phyloP scores from a whole-genome alignment of 108 stramenopile genomes.

The Asterionellopsis glacialis region DNA sequence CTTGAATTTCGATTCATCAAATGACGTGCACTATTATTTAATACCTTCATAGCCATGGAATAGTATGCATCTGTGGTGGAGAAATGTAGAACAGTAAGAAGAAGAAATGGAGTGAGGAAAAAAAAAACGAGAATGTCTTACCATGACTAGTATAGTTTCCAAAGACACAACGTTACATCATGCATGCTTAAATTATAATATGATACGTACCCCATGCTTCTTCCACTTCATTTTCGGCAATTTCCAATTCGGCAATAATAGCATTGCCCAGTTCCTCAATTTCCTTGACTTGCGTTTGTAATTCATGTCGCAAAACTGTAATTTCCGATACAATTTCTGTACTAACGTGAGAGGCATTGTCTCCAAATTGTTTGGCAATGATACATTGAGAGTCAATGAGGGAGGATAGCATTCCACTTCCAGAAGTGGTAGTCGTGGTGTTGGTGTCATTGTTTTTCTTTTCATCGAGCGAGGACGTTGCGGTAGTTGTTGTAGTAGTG shows the following conservation, averaged over 20 bases:
- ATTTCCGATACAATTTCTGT: conserved; percentile 29
- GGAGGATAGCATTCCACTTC: conserved; percentile 22
- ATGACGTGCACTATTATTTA: too few relatives aligned
- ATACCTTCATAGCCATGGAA: conserved; percentile 1
- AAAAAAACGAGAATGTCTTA: too few relatives aligned
- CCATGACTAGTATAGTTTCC: conserved; percentile 4
- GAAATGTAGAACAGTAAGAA: background rate
- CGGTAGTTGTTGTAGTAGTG: background rate
- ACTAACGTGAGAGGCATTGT: conserved; percentile 26
- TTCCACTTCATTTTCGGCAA: conserved; percentile 61
- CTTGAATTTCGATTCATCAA: too few relatives aligned
- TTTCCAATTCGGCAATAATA: conserved; percentile 61
- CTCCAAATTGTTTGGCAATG: conserved; percentile 24
- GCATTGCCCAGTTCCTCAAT: conserved; percentile 66
- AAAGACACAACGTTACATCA: background rate
- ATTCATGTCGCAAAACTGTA: conserved; percentile 24
- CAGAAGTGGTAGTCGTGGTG: too few relatives aligned
- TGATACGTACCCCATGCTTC: conserved; percentile 54
- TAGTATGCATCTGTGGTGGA: background rate
- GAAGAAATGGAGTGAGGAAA: too few relatives aligned
- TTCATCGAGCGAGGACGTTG: background rate
- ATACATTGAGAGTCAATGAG: conserved; percentile 23
- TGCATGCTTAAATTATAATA: background rate
- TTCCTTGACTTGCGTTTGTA: conserved; percentile 33
- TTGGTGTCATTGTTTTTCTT: background rate